A percentile compares a stretch with the other conserved stretches of the same genome.
Conservation (phyloP, 2,329 filamentous ascomycete genomes). For the Fusarium sp. region DNA sequence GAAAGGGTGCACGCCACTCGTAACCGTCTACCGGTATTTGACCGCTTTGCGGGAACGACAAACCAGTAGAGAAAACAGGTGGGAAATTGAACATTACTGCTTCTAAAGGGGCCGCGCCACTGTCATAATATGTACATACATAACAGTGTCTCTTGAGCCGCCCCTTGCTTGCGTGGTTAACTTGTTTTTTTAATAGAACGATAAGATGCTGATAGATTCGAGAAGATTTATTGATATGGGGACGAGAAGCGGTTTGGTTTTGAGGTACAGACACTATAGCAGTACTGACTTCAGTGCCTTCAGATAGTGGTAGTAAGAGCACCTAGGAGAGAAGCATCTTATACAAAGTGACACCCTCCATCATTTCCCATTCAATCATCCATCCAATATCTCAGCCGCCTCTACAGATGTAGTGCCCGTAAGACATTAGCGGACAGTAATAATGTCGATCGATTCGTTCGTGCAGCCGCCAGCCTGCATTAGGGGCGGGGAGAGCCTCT, state of each 20-base stretch:
- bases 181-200: background rate
- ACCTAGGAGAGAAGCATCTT: background rate
- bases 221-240: background rate
- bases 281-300: background rate
- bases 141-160: background rate
- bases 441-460: constrained; percentile 43
- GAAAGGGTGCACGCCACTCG: constrained; percentile 12
- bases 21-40: constrained; percentile 7
- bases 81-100: background rate
- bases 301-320: background rate
- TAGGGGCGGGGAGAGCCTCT: constrained; percentile 18
- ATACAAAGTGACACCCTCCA: background rate
- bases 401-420: constrained; percentile 3
- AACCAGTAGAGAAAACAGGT: background rate
- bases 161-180: background rate
- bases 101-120: constrained; percentile 1
- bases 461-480: constrained; percentile 31
- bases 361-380: background rate
- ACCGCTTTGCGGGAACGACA: background rate
- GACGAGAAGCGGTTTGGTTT: background rate
- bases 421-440: constrained; percentile 24
- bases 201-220: background rate
- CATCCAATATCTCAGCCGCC: constrained; percentile 1
- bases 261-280: background rate
- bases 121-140: background rate